Evolutionary conservation across 108 stramenopile species (phyloP), one percentile per base, ranked within the genome.

Genomic region (Nannochloropsis granulata): DNA sequence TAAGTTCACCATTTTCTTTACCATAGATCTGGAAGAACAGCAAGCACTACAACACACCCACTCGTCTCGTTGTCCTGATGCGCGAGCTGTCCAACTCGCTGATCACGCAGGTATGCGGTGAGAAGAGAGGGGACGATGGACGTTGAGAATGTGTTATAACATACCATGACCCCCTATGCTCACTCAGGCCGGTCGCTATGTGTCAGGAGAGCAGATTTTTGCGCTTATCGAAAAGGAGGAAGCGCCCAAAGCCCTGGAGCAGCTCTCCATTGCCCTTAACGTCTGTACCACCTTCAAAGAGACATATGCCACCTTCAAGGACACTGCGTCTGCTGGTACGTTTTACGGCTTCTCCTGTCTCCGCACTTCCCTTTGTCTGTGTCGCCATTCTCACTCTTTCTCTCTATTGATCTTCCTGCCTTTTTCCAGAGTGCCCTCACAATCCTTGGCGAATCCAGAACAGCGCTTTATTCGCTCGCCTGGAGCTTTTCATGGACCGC

Each of bases 11-110:
- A 34, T 34, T 34, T 34, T n/a, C 56, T 7, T 71, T n/a, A 71
- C n/a, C 21, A n/a, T 10, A 71, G 43, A 96, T 96, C 79, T 96
- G 95, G 95, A 96, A 95, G 91, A 93, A 96, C 87, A 94, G 93
- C 79, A 92, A 90, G 81, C 91, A 95, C 90, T 96, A 96, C 94
- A 96, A 96, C 88, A 94, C 93, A 26, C 93, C 94, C 13, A 92
- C 93, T 43, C 90, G 95, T 14, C 91, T 96, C 34, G 95, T 96
- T 34, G 93, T 94, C 43, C 88, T 96, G 44, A 93, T 96, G 89
- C 84, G 93, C 80, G 93, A 95, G 89, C 93, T 96, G 78, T 95
- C 94, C 91, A 96, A 96, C 84, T 90, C 92, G 23, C 87, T 96
- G 13, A 95, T 96, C 78, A 88, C 89, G 5, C 94, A 94, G 88